Evolutionary conservation across 805 yeast species (phyloP).

Genomic region (Saccharomycopsis amapae): DNA sequence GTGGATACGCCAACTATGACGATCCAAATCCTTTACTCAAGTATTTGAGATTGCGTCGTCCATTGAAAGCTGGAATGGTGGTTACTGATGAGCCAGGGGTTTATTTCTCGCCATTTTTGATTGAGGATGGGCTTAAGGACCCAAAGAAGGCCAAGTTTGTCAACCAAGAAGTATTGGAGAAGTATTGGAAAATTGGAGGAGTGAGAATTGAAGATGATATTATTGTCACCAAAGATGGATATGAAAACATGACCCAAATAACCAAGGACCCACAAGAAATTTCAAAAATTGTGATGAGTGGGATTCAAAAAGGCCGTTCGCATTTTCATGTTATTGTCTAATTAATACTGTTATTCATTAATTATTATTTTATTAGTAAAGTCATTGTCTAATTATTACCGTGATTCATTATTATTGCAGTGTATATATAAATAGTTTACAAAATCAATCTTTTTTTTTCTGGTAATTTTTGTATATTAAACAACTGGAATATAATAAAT

Average conservation of each 20-base stretch:
- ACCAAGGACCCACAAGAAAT: conserved; percentile 85
- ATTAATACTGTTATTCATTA: background rate
- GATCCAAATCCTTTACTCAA: conserved; percentile 73
- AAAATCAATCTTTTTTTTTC: too few species aligned
- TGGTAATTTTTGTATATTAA: too few species aligned
- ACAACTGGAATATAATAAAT: too few species aligned
- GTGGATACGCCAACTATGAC: conserved; percentile 77
- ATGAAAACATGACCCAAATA: conserved; percentile 72
- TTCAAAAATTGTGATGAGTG: conserved; percentile 63
- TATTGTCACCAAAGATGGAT: conserved; percentile 67
- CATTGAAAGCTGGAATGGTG: conserved; percentile 68
- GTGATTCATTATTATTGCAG: too few species aligned
- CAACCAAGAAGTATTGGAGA: conserved; percentile 56
- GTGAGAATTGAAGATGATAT: conserved; percentile 95
- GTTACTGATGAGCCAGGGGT: conserved; percentile 94
- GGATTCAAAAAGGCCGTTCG: conserved; percentile 51
- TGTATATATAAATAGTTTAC: too few species aligned
- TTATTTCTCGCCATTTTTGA: conserved; percentile 78
- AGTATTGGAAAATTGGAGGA: conserved; percentile 89
- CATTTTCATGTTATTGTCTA: conserved; percentile 55
- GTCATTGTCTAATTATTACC: too few species aligned
- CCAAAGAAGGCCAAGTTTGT: conserved; percentile 49
- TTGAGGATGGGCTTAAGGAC: conserved; percentile 54
- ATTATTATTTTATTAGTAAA: background rate
- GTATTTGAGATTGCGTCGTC: conserved; percentile 76